Evolutionary conservation across 495 filamentous ascomycete genomes (phyloP), one percentile per base, ranked within the genome.

Genomic region (Jackrogersella multiformis): DNA sequence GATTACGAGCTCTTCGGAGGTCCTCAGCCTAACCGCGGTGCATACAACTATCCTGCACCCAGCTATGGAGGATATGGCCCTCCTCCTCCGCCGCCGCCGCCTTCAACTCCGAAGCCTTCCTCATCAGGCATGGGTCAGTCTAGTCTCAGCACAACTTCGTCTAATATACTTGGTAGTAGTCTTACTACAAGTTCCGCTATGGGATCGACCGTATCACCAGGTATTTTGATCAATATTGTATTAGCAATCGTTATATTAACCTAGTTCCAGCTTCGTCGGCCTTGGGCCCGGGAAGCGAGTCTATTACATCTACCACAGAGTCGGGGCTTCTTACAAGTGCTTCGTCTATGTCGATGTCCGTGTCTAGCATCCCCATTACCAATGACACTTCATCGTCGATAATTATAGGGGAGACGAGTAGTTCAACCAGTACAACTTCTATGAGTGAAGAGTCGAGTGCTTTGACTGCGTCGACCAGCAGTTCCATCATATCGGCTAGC

Each of bases 41-140:
- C 72, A 7, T 79, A 82, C 56, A 71, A 74, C 18, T 76, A 78
- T 68, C 74, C 78, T 36, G 69, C 72, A 46, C 53, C 70, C 24
- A 66, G 64, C 4, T 81, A 83, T 70, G 80, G 76, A 48, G 77
- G 79, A 59, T 81, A 82, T 61, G 76, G 75, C 1, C 78, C 77
- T 34, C 75, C 77, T 30, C 75, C 76, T 28, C 73, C 76, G 16
- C 66, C 71, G 16, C 66, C 71, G 16, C 54, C 26, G 9, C 26
- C 58, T 12, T 71, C 73, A 8, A 74, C 73, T 35, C 61, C 68
- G 18, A 58, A 62, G 32, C 28, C 56, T 41, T 30, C 45, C 5
- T 65, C 57, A 26, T 56, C 63, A 5, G 60, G 20, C 30, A 54
- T 15, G 13, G 41, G 57, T 60, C 30, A 57, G 52, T 44, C 48